Conservation (phyloP, 2,329 filamentous ascomycete genomes). For the Cladophialophora bantiana region DNA sequence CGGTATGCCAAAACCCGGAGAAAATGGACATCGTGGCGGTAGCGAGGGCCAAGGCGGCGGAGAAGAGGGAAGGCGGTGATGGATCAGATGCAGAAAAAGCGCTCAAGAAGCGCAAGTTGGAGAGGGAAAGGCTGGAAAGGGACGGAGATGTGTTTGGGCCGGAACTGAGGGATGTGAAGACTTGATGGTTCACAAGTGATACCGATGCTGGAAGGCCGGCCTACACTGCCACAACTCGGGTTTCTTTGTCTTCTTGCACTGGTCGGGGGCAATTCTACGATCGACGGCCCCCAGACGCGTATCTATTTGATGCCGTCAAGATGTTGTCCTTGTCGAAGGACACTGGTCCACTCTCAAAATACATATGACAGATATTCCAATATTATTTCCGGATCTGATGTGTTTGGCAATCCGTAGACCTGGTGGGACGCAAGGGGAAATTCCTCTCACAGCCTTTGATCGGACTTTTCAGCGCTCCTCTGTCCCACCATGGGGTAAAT, state of each 20-base stretch:
- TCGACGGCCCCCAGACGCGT: too few species aligned
- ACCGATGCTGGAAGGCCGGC: neutral
- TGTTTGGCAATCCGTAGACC: neutral
- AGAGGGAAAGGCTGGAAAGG: slow-evolving; percentile 41
- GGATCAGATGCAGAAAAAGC: slow-evolving; percentile 42
- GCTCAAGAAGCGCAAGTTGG: slow-evolving; percentile 44
- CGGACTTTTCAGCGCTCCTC: neutral
- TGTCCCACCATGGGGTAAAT: neutral
- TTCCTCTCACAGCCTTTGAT: neutral
- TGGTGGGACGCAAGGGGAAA: neutral
- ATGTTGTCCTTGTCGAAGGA: neutral
- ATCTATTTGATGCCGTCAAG: neutral
- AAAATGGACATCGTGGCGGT: slow-evolving; percentile 52
- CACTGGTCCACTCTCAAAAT: neutral
- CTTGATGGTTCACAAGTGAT: neutral
- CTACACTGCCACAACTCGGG: neutral
- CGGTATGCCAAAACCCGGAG: slow-evolving; percentile 57
- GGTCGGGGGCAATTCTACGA: neutral
- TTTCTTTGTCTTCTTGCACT: neutral
- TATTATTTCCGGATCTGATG: neutral
- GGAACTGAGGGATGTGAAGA: slow-evolving; percentile 36
- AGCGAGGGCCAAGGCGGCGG: slow-evolving; percentile 43
- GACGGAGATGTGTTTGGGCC: slow-evolving; percentile 46
- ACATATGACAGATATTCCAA: neutral
- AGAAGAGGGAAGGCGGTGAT: slow-evolving; percentile 50